Conservation (phyloP, 352 stramenopile species). For the Chrysophaeum taylorii region DNA sequence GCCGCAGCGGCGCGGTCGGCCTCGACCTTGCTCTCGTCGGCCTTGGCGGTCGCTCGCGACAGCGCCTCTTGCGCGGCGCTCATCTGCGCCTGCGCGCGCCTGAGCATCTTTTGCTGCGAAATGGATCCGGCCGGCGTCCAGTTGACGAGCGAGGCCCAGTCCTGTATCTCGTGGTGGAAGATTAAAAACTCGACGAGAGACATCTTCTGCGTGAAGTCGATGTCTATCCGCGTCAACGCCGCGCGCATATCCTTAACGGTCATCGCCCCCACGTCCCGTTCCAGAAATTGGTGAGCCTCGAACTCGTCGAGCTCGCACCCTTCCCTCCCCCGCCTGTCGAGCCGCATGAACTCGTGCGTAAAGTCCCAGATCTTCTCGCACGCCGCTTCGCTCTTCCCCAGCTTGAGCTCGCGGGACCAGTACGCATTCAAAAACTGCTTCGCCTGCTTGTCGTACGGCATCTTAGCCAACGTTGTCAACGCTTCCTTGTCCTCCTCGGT, state of each 20-base stretch:
- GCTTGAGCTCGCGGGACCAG: no score
- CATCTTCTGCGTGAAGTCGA: conserved; percentile 37
- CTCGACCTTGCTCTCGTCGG: conserved; percentile 15
- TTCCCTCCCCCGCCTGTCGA: conserved; percentile 5
- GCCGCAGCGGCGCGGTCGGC: conserved; percentile 23
- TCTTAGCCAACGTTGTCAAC: no score
- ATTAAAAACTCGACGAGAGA: conserved; percentile 34
- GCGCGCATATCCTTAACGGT: conserved; percentile 33
- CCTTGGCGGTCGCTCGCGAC: conserved; percentile 13
- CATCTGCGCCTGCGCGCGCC: conserved; percentile 6
- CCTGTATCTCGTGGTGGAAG: conserved; percentile 28
- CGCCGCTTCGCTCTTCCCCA: no score
- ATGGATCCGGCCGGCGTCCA: conserved; percentile 18
- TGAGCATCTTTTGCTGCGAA: conserved; percentile 1
- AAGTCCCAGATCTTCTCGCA: no score
- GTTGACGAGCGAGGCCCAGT: conserved; percentile 32
- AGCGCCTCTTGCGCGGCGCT: conserved; percentile 20
- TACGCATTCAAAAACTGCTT: no score
- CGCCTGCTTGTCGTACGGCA: no score
- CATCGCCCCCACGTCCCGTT: conserved; percentile 21
- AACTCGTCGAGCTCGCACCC: conserved; percentile 31
- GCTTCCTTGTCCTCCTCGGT: no score
- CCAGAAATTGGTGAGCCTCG: conserved; percentile 28
- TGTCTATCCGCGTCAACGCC: conserved; percentile 31
- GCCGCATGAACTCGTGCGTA: background rate